Evolutionary conservation across 495 filamentous ascomycete species (phyloP).

Genomic region (Amorphotheca resinae): DNA sequence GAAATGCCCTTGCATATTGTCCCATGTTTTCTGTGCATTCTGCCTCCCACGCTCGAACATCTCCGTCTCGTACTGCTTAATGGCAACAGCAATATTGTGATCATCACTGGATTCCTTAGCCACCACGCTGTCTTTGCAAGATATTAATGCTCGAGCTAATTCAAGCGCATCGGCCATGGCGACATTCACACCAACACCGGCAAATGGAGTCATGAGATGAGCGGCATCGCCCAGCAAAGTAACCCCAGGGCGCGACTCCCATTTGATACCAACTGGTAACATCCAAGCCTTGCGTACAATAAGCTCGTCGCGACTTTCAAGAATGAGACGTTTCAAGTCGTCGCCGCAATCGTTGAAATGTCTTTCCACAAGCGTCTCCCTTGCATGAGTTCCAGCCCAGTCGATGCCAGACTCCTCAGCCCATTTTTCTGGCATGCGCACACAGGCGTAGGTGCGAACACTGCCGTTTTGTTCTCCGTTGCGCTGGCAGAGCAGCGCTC

Average conservation of each 20-base stretch:
- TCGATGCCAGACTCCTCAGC: slow-evolving; percentile 25
- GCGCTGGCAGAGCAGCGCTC: slow-evolving; percentile 31
- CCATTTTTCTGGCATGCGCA: slow-evolving; percentile 19
- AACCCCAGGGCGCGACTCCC: slow-evolving; percentile 31
- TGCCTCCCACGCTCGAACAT: slow-evolving; percentile 25
- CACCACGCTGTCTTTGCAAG: slow-evolving; percentile 13
- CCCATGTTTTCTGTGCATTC: slow-evolving; percentile 20
- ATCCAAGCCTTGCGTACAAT: slow-evolving; percentile 32
- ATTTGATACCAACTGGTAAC: slow-evolving; percentile 37
- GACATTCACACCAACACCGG: slow-evolving; percentile 47
- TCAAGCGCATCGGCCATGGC: slow-evolving; percentile 45
- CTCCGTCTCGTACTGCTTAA: slow-evolving; percentile 26
- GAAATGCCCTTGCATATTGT: slow-evolving; percentile 17
- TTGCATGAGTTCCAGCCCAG: slow-evolving; percentile 19
- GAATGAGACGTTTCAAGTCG: slow-evolving; percentile 27
- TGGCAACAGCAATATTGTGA: slow-evolving; percentile 17
- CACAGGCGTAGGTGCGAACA: slow-evolving; percentile 10
- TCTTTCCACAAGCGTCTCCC: slow-evolving; percentile 23
- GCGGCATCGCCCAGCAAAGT: slow-evolving; percentile 51
- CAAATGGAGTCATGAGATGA: slow-evolving; percentile 49
- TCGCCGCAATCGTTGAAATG: slow-evolving; percentile 27
- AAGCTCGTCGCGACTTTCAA: slow-evolving; percentile 27
- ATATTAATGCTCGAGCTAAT: slow-evolving; percentile 22
- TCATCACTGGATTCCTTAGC: background rate
- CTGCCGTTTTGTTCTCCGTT: slow-evolving; percentile 20